phyloP scores from a whole-genome alignment of 495 filamentous ascomycete genomes.

The Aspergillus affinis region DNA sequence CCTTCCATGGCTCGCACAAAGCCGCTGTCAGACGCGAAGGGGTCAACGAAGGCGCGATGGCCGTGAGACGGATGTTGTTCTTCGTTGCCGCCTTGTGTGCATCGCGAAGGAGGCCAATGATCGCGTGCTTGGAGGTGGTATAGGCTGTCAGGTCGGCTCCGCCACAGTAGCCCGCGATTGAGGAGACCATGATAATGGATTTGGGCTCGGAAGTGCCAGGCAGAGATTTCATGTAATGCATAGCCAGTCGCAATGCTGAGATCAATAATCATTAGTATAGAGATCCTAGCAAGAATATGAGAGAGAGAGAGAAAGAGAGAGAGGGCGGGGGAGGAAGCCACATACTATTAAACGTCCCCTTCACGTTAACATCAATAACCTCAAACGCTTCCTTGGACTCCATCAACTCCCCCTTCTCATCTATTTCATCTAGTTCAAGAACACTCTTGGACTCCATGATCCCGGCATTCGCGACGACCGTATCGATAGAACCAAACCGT shows the following conservation, averaged over 20 bases:
- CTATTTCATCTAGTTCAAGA: constrained; percentile 16
- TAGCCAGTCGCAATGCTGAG: not conserved
- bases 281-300: not conserved
- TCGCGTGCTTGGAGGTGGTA: constrained; percentile 34
- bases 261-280: too few relatives aligned
- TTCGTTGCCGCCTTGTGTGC: constrained; percentile 20
- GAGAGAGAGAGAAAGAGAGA: not conserved
- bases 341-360: constrained; percentile 30
- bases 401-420: constrained; percentile 22
- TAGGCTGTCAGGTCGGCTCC: constrained; percentile 30
- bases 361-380: constrained; percentile 37
- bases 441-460: constrained; percentile 43
- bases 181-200: constrained; percentile 29
- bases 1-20: constrained; percentile 22
- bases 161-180: constrained; percentile 35
- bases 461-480: constrained; percentile 67
- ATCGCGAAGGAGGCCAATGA: constrained; percentile 30
- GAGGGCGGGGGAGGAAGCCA: too few relatives aligned
- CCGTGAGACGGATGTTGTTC: constrained; percentile 27
- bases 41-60: constrained; percentile 33
- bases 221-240: not conserved
- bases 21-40: constrained; percentile 28
- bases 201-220: not conserved
- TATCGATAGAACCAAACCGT: constrained; percentile 55
- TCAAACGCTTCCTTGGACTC: constrained; percentile 21